Evolutionary conservation across 768 basidiomycete species (phyloP).

Genomic region (Rubroboletus satanas): DNA sequence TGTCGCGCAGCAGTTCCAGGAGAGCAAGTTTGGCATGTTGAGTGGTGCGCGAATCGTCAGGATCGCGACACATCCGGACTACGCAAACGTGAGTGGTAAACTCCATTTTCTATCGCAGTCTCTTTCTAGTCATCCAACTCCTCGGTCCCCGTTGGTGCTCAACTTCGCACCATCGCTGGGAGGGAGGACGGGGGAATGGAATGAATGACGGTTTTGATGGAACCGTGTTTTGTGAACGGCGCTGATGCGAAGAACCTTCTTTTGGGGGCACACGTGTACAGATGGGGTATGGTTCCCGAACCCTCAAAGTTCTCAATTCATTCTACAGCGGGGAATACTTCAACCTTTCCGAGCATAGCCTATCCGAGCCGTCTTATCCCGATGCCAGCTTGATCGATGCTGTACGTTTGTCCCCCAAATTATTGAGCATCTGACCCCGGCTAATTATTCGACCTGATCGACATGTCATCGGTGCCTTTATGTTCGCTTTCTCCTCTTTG

Average conservation of each 20-base stretch:
- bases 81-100: conserved; percentile 64
- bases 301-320: conserved; percentile 78
- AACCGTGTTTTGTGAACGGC: background rate
- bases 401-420: conserved; percentile 29
- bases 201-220: background rate
- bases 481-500: background rate
- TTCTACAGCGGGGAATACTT: conserved; percentile 94
- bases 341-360: conserved; percentile 67
- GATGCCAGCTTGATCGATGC: conserved; percentile 48
- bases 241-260: conserved; percentile 1
- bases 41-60: conserved; percentile 90
- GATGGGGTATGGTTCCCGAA: conserved; percentile 97
- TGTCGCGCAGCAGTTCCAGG: conserved; percentile 92
- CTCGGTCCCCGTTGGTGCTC: background rate
- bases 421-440: background rate
- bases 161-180: background rate
- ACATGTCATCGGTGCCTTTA: background rate
- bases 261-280: conserved; percentile 26
- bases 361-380: conserved; percentile 53
- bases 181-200: background rate
- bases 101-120: background rate
- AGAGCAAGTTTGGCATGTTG: conserved; percentile 86
- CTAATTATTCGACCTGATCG: conserved; percentile 1
- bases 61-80: conserved; percentile 95
- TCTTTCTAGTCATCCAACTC: background rate